Evolutionary conservation across 495 filamentous ascomycete genomes (phyloP), one percentile per base, ranked within the genome.

Genomic region (Lindgomyces ingoldianus): DNA sequence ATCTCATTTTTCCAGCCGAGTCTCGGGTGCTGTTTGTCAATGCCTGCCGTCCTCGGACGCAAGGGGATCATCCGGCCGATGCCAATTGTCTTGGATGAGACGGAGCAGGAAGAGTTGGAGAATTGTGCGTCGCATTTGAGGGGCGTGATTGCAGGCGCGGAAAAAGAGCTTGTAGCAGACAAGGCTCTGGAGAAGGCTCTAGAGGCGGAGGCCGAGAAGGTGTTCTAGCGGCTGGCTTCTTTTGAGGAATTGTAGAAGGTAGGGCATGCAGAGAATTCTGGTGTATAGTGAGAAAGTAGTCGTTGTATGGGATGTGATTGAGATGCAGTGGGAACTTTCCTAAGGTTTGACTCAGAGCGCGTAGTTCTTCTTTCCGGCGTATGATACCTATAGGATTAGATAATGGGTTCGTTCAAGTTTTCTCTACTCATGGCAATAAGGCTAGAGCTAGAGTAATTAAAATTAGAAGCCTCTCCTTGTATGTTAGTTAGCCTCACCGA

Each of bases 1-100:
- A 21, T 79, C 19, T 77, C 74, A 50, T 74, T 78, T 53, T 78
- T 70, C 60, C 73, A 74, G 48, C 60, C 70, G 3, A 67, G 74
- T 1, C 71, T 72, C 10, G 70, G 68, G 0, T 76, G 74, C 47
- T 78, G 76, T 61, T 67, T 79, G 19, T 74, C 70, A n/a, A 54
- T 74, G 62, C 77, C 75, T 1, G 76, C 61, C 12, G 70, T 78
- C 0, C 24, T 79, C 10, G 77, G 77, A 12, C 58, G 74, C 26
- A 60, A 72, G 58, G 76, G 77, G 10, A 70, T 76, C 19, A 36
- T 70, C 11, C 60, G 52, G 47, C 61, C 60, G 3, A 64, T 77
- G 33, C 55, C 68, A 44, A 57, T 77, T 14, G 39, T 53, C 47
- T 50, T 79, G 29, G 55, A 70, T 48, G 61, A 57, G n/a, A 53